Evolutionary conservation across 1,284 basidiomycete species (phyloP).

Genomic region (Wallemia mellicola): DNA sequence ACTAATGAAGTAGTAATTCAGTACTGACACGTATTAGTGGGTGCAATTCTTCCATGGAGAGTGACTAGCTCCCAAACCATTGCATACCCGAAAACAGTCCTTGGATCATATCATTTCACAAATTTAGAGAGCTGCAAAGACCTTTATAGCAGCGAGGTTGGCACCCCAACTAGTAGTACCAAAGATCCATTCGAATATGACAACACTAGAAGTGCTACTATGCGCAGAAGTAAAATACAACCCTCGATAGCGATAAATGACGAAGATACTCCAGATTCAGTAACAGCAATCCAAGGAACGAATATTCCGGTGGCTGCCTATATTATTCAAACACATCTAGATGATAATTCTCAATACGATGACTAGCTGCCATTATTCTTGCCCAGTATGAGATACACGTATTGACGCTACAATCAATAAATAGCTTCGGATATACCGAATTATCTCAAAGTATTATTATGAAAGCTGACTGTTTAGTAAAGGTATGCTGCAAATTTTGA

Average conservation of each 20-base stretch:
- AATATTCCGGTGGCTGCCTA: background rate
- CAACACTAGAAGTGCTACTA: background rate
- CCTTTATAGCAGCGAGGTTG: background rate
- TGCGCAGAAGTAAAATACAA: background rate
- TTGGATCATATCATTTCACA: background rate
- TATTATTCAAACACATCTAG: background rate
- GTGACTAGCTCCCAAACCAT: background rate
- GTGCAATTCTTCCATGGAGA: background rate
- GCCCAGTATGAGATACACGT: background rate
- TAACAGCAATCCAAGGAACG: background rate
- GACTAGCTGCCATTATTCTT: no score
- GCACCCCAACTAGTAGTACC: background rate
- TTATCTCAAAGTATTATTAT: no score
- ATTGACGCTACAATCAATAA: background rate
- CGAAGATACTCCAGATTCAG: background rate
- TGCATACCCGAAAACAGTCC: background rate
- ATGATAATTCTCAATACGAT: background rate
- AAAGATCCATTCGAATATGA: background rate
- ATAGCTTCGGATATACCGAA: no score
- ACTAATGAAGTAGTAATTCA: background rate
- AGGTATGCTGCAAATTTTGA: background rate
- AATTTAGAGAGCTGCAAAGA: background rate
- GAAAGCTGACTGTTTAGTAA: no score
- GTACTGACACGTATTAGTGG: background rate
- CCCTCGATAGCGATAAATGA: background rate